Evolutionary conservation across 441 rosid genomes (phyloP).

Genomic region (Euphorbia schlechtendalii): DNA sequence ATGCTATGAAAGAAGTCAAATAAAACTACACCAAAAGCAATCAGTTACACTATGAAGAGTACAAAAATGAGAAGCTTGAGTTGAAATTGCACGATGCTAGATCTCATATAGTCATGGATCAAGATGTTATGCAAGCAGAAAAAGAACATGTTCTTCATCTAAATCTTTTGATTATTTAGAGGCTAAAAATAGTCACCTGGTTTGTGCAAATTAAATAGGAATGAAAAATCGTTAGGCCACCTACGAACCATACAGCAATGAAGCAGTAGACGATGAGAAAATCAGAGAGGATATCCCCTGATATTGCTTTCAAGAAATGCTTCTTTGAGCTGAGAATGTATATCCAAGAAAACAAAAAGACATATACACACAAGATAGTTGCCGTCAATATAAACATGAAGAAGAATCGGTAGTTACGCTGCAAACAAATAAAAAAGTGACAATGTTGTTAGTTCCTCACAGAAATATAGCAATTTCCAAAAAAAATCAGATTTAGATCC

Average conservation of each 20-base stretch:
- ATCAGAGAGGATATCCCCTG: conserved; percentile 52
- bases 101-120: background rate
- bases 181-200: conserved; percentile 50
- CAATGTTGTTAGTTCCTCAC: conserved; percentile 17
- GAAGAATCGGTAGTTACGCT: conserved; percentile 94
- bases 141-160: background rate
- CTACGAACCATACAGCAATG: conserved; percentile 84
- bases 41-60: too few species aligned
- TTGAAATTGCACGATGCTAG: background rate
- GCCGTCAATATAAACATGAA: conserved; percentile 87
- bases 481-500: background rate
- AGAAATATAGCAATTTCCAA: conserved; percentile 9
- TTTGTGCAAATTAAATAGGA: conserved; percentile 85
- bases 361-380: conserved; percentile 67
- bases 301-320: conserved; percentile 55
- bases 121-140: background rate
- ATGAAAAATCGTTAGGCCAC: conserved; percentile 88
- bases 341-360: conserved; percentile 73
- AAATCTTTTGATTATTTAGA: background rate
- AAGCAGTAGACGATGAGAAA: conserved; percentile 83
- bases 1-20: too few species aligned
- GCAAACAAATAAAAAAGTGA: conserved; percentile 30
- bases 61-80: too few species aligned
- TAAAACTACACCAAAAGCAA: too few species aligned
- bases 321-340: conserved; percentile 39